Evolutionary conservation across 2,329 filamentous ascomycete genomes (phyloP), one percentile per base, ranked within the genome.

Genomic region (Monosporascus sp.): DNA sequence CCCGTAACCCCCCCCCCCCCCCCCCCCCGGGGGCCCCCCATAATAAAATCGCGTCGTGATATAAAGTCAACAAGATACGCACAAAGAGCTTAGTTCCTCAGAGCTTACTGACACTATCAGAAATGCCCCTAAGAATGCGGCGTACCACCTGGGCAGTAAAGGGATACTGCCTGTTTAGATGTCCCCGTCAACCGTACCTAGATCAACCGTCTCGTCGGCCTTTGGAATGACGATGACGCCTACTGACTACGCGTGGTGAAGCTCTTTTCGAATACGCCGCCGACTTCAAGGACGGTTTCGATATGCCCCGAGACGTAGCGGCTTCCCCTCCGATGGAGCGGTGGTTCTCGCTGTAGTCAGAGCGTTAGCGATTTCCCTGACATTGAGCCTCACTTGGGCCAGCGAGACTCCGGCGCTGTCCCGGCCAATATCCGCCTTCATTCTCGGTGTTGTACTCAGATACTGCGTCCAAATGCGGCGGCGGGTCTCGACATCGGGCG

Each of bases 261-360:
- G 24, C 57, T 61, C 24, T 61, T 52, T n/a, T 65, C 61, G 50
- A 66, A 65, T 1, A 52, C 54, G 19, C 55, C 44, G 19, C 60
- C 52, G 17, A 62, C 56, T n/a, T 65, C 57, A 19, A 67, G 60
- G 31, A 67, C 62, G 44, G 62, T 67, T 48, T 68, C 58, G 17
- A 66, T 44, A 50, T 62, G 67, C 43, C 60, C 60, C 44, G 3
- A 61, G 49, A 3, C 41, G 54, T 8, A 66, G 60, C 27, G 57
- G 57, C 17, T 20, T 47, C 2, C 48, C 51, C 41, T 66, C 58
- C 26, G 59, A 64, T 19, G 63, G 55, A 4, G 64, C 62, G 58
- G 66, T 54, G 5, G 63, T 66, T 40, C 57, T 57, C 7, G 63
- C 64, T 3, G 62, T 66, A 11, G 58, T 62, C 6, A 66, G 57